Conservation (phyloP, 352 stramenopile genomes). For the Globisporangium alternatum region DNA sequence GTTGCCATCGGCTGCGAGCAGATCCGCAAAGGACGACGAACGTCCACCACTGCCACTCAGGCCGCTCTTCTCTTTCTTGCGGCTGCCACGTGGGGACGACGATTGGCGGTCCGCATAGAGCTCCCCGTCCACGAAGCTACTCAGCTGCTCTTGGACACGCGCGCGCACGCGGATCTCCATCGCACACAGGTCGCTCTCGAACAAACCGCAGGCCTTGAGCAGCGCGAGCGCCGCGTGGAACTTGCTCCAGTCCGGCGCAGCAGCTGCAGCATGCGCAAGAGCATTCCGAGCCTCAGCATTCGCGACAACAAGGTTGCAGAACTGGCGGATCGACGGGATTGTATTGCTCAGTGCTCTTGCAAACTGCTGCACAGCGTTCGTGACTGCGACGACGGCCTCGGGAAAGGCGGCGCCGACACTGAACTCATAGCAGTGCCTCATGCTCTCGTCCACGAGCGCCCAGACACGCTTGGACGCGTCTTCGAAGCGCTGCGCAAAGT, state of each 20-base stretch:
- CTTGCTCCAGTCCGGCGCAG: constrained; percentile 56
- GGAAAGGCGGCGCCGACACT: constrained; percentile 56
- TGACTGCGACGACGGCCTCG: constrained; percentile 44
- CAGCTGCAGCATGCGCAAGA: neutral
- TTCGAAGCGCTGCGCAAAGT: constrained; percentile 60
- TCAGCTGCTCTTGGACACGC: constrained; percentile 57
- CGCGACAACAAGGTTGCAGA: constrained; percentile 30
- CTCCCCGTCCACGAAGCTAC: constrained; percentile 25
- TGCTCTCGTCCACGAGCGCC: constrained; percentile 43
- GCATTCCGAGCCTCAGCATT: neutral
- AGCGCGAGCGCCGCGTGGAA: constrained; percentile 69
- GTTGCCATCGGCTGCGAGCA: constrained; percentile 1
- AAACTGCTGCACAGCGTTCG: constrained; percentile 44
- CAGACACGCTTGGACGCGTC: constrained; percentile 41
- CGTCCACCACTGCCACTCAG: neutral
- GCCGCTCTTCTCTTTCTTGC: constrained; percentile 26
- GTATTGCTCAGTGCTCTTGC: constrained; percentile 31
- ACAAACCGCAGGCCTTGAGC: constrained; percentile 48
- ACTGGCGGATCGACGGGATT: constrained; percentile 45
- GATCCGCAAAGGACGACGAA: neutral
- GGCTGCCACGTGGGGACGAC: constrained; percentile 25
- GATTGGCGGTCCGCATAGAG: constrained; percentile 16
- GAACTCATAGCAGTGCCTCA: constrained; percentile 59
- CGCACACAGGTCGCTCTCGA: constrained; percentile 47
- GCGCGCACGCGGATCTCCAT: constrained; percentile 47